Conservation (phyloP, 2,329 filamentous ascomycete species). For the Pleurostoma richardsiae region DNA sequence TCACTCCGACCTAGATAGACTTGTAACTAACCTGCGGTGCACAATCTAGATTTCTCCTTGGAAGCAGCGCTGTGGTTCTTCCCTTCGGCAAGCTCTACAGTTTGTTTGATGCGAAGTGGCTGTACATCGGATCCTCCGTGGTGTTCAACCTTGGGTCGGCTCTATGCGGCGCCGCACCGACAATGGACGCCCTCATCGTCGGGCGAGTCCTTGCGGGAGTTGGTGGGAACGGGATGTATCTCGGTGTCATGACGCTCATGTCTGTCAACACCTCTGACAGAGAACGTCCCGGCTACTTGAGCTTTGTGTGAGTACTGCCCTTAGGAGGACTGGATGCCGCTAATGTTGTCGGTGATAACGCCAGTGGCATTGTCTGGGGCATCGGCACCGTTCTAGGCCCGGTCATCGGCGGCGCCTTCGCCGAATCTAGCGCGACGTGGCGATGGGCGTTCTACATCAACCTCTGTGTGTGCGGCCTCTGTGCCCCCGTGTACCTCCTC, state of each 20-base stretch:
- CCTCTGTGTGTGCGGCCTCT: constrained; percentile 4
- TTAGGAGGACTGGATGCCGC: not conserved
- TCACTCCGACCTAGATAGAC: no score
- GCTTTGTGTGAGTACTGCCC: not conserved
- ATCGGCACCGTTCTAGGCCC: constrained; percentile 4
- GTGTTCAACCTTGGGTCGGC: constrained; percentile 23
- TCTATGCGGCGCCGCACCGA: constrained; percentile 36
- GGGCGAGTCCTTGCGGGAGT: constrained; percentile 38
- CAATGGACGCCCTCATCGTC: constrained; percentile 40
- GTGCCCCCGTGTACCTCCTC: constrained; percentile 1
- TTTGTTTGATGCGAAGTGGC: constrained; percentile 35
- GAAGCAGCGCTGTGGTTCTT: constrained; percentile 29
- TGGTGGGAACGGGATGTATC: constrained; percentile 39
- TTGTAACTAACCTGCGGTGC: no score
- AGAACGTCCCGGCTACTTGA: not conserved
- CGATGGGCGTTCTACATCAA: constrained; percentile 8
- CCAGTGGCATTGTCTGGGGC: not conserved
- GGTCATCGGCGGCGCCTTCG: constrained; percentile 5
- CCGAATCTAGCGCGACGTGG: constrained; percentile 1
- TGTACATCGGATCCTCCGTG: constrained; percentile 16
- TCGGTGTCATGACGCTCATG: constrained; percentile 14
- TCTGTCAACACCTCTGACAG: not conserved
- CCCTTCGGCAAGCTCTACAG: constrained; percentile 28
- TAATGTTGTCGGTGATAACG: not conserved
- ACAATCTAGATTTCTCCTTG: constrained; percentile 28